Base-by-base conservation (phyloP, 2,329 filamentous ascomycete species). In the Beauveria varroae region DNA sequence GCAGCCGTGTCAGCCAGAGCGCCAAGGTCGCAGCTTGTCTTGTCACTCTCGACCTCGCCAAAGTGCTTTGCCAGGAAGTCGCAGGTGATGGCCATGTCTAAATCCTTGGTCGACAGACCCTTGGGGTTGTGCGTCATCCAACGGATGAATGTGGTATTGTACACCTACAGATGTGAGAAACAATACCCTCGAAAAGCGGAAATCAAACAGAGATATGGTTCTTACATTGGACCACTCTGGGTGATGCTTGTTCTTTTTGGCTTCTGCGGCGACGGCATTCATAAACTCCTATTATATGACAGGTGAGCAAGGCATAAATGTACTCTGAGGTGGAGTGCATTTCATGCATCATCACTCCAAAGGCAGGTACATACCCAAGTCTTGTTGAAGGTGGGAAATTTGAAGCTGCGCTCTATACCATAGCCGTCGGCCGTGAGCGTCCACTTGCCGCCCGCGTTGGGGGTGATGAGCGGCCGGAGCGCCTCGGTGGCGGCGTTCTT, bases 201-300 rank as follows among this genome's bases (percentile, higher is more conserved):
- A 53, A 40, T 24, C 1, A 52, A 34, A 22, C 20, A 1, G 20
- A 24, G 18, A 24, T 9, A 26, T 22, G 18, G 20, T 9, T 71
- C 78, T 65, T 73, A 87, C 87, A 68, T 91, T 91, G 2, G 86
- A 87, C 88, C 88, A 91, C 71, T 91, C 88, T 0, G 88, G 88
- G 68, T 91, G 88, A 70, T 91, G 88, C 67, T 85, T 88, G 68
- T 82, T 80, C 43, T 82, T 71, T 68, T 88, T 87, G 74, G 86
- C 89, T 67, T 90, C 82, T 37, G 86, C 74, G 12, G 87, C 85
- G 16, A 91, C 81, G 2, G 80, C 79, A n/a, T 86, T 88, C 87
- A 91, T 90, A 73, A 91, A 91, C 65, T 87, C 86, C 86, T 88
- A 53, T 20, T 14, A 14, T 18, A 28, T 22, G 46, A 20, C 14